These are phyloP conservation scores for Ascochyta viciae-villosae DNA, from an alignment of 2,329 filamentous ascomycete species.

Conservation along the genomic window DNA sequence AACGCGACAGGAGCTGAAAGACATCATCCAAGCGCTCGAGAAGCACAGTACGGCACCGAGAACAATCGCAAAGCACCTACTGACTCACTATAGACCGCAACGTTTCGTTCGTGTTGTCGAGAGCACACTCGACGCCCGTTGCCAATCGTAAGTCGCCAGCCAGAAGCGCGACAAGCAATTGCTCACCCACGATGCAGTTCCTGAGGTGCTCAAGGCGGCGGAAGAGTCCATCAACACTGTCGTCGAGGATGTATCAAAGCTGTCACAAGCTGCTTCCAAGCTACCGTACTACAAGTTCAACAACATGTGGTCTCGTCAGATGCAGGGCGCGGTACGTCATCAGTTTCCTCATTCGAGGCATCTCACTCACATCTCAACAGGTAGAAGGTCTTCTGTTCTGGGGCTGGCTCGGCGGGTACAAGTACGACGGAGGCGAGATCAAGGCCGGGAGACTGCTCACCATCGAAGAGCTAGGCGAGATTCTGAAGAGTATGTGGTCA, in stretches of 20 bases:
- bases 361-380: constrained; percentile 44
- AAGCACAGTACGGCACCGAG: constrained; percentile 64
- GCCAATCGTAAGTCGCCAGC: constrained; percentile 59
- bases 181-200: constrained; percentile 60
- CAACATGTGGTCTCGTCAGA: constrained; percentile 78
- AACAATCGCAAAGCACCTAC: neutral
- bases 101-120: constrained; percentile 82
- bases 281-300: constrained; percentile 99
- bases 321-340: constrained; percentile 75
- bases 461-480: constrained; percentile 83
- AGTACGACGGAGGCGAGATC: constrained; percentile 57
- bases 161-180: neutral
- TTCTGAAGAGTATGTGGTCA: constrained; percentile 69
- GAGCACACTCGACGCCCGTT: constrained; percentile 86
- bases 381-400: constrained; percentile 65
- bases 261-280: constrained; percentile 77
- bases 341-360: neutral
- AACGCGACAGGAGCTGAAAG: constrained; percentile 69
- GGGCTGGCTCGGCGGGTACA: constrained; percentile 82
- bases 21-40: constrained; percentile 82
- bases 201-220: constrained; percentile 71
- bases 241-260: constrained; percentile 71
- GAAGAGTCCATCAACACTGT: constrained; percentile 75
- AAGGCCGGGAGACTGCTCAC: constrained; percentile 74
- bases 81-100: constrained; percentile 65